These are phyloP conservation scores for Globisporangium paddicum DNA, from an alignment of 352 stramenopile species.

Conservation along the genomic window DNA sequence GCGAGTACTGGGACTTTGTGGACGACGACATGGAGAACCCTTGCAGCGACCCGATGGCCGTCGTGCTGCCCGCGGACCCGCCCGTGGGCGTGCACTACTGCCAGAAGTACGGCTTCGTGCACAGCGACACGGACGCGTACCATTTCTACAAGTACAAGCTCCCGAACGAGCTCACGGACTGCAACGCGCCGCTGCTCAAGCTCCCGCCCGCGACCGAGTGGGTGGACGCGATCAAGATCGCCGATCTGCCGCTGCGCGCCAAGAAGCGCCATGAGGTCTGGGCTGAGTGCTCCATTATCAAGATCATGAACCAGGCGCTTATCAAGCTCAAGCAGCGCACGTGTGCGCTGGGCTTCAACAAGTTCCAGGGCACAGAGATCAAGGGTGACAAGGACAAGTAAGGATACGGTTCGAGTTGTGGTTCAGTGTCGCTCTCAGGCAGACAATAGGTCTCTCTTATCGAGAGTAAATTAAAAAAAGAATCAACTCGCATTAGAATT, in stretches of 20 bases:
- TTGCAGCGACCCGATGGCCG: constrained; percentile 22
- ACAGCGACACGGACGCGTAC: constrained; percentile 32
- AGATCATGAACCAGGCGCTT: constrained; percentile 42
- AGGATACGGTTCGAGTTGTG: not conserved
- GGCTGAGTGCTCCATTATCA: constrained; percentile 26
- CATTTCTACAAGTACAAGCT: constrained; percentile 59
- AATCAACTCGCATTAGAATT: not conserved
- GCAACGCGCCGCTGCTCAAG: constrained; percentile 34
- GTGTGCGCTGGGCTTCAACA: constrained; percentile 43
- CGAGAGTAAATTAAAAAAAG: constrained; percentile 5
- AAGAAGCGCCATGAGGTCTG: constrained; percentile 27
- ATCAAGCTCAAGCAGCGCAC: constrained; percentile 38
- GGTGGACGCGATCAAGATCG: constrained; percentile 16
- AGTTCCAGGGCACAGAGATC: constrained; percentile 32
- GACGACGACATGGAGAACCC: constrained; percentile 27
- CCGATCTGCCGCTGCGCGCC: constrained; percentile 8
- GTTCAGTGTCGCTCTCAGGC: not conserved
- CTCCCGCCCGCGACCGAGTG: constrained; percentile 38
- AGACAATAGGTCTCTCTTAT: no score
- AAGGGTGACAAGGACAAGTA: constrained; percentile 2
- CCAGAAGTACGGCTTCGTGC: constrained; percentile 43
- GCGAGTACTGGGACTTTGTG: constrained; percentile 47
- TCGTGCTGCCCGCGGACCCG: constrained; percentile 35
- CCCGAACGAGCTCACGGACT: constrained; percentile 38
- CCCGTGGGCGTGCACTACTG: constrained; percentile 51